Evolutionary conservation across 2,329 filamentous ascomycete genomes (phyloP).

Genomic region (Dothideomycetes sp.): DNA sequence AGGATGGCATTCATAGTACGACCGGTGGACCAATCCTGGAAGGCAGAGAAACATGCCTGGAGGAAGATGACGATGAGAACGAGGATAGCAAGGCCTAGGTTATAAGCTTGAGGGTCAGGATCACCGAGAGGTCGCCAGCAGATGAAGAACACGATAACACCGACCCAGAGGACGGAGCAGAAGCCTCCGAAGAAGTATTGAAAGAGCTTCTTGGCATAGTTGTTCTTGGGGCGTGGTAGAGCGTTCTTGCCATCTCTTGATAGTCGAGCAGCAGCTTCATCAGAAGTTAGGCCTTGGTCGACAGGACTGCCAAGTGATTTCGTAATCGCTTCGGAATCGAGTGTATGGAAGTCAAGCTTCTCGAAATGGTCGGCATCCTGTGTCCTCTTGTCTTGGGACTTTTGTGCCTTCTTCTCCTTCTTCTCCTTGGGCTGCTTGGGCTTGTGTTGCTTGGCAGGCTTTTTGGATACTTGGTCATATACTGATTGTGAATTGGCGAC

Average conservation of each 20-base stretch:
- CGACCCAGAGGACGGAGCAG: conserved; percentile 37
- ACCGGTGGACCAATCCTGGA: conserved; percentile 38
- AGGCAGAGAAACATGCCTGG: conserved; percentile 36
- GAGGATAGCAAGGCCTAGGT: conserved; percentile 36
- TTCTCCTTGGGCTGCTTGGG: conserved; percentile 1
- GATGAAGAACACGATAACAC: conserved; percentile 37
- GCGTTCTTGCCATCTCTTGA: conserved; percentile 32
- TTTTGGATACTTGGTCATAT: conserved; percentile 17
- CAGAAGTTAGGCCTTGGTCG: conserved; percentile 24
- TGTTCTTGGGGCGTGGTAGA: conserved; percentile 31
- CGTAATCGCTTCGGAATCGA: conserved; percentile 23
- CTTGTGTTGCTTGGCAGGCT: conserved; percentile 5
- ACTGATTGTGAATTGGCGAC: conserved; percentile 26
- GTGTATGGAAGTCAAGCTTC: conserved; percentile 28
- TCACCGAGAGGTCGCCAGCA: conserved; percentile 37
- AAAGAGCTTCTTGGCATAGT: conserved; percentile 32
- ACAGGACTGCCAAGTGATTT: conserved; percentile 9
- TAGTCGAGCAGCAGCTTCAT: conserved; percentile 23
- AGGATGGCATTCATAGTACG: conserved; percentile 38
- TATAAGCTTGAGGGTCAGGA: conserved; percentile 30
- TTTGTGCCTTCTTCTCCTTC: conserved; percentile 4
- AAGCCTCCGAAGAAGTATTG: conserved; percentile 38
- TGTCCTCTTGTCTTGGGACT: conserved; percentile 5
- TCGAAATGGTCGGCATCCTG: conserved; percentile 30
- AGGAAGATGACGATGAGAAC: conserved; percentile 38